Evolutionary conservation across 108 stramenopile species (phyloP), one percentile per base, ranked within the genome.

Genomic region (Mediolabrus comicus): DNA sequence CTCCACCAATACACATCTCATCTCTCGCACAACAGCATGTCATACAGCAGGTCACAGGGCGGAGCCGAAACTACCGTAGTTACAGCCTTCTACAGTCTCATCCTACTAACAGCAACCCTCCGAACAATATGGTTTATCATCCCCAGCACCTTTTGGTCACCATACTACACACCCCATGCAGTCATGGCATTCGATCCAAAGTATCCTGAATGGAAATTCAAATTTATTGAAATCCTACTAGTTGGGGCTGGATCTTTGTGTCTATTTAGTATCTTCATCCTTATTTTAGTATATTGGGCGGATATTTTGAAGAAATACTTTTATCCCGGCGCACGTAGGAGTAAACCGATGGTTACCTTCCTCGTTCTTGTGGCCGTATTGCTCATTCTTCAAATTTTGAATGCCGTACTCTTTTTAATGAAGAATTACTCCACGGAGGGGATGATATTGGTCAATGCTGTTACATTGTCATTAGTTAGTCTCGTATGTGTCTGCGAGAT

Each of bases 231-330:
- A 38, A 94, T 97, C 36, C 27, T 92, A 30, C 72, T 95, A 24
- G 60, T 97, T 13, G 91, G 86, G 30, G 76, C 89, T 2, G 97
- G 97, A 33, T 91, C 90, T 32, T 59, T 98, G 32, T 82, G 87
- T n/a, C 77, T 98, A 17, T 98, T 98, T 75, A 80, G 86, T 57
- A 94, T 98, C 65, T 98, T 98, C 73, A 96, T 98, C 58, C 89
- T 98, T 11, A 95, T 98, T 64, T 66, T 96, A 62, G 96, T 98
- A 1, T 97, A 96, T 81, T 98, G 97, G 97, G 96, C 97, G 5
- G 96, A 98, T 73, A 94, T 98, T 69, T 70, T 98, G 53, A 96
- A 97, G 69, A 96, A 96, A 72, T 96, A 97, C 71, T 92, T 96
- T 69, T 84, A 91, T 54, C 96, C 94, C 33, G 96, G 91, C 0